Conservation (phyloP, 2,329 filamentous ascomycete genomes). For the Penicillium griseofulvum region DNA sequence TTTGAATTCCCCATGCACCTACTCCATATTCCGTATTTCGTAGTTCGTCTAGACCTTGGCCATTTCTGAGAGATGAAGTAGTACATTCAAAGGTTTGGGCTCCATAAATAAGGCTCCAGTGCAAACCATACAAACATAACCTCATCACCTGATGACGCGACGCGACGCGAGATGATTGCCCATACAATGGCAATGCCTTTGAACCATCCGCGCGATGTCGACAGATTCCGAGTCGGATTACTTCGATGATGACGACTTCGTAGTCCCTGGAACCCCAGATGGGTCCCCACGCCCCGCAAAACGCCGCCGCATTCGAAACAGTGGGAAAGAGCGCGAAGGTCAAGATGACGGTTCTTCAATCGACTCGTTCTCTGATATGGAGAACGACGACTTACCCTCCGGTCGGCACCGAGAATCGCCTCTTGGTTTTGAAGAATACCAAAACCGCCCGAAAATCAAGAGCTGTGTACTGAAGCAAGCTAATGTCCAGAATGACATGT, state of each 20-base stretch:
- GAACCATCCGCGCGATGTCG: constrained; percentile 25
- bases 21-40: background rate
- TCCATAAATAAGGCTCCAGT: background rate
- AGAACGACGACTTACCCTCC: constrained; percentile 18
- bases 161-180: constrained; percentile 3
- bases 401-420: constrained; percentile 11
- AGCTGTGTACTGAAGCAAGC: constrained; percentile 43
- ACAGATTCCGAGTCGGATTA: constrained; percentile 31
- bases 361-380: constrained; percentile 23
- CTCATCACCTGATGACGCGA: constrained; percentile 14
- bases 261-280: constrained; percentile 25
- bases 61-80: background rate
- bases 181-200: constrained; percentile 1
- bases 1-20: background rate
- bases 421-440: constrained; percentile 20
- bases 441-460: constrained; percentile 35
- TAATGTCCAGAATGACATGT: constrained; percentile 43
- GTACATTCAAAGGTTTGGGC: background rate
- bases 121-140: constrained; percentile 13
- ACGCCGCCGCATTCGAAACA: constrained; percentile 33
- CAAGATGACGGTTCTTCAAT: constrained; percentile 16
- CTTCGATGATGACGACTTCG: constrained; percentile 32
- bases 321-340: constrained; percentile 10
- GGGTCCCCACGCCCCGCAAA: constrained; percentile 31
- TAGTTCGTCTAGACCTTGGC: background rate